Conservation (phyloP, 768 basidiomycete species). For the Chalciporus piperatus region DNA sequence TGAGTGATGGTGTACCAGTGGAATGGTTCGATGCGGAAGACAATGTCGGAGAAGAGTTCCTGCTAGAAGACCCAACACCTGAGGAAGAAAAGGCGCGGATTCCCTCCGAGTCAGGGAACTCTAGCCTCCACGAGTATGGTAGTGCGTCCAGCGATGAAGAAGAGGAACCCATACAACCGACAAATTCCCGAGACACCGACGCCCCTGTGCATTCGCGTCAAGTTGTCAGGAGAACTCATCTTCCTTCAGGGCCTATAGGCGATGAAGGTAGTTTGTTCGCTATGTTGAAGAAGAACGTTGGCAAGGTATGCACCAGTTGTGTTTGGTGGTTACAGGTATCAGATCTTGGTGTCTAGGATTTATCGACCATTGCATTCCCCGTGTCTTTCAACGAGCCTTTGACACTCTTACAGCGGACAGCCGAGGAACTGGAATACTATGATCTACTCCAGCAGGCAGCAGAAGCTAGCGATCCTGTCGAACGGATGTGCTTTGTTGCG, state of each 20-base stretch:
- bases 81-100: slow-evolving; percentile 40
- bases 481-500: slow-evolving; percentile 72
- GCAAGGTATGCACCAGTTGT: slow-evolving; percentile 53
- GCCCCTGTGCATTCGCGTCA: slow-evolving; percentile 17
- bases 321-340: not conserved
- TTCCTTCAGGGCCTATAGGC: slow-evolving; percentile 58
- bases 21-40: slow-evolving; percentile 82
- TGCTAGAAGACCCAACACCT: slow-evolving; percentile 47
- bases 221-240: slow-evolving; percentile 48
- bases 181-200: slow-evolving; percentile 4
- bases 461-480: slow-evolving; percentile 51
- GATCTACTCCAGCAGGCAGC: slow-evolving; percentile 67
- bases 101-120: slow-evolving; percentile 41
- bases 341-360: slow-evolving; percentile 48
- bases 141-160: slow-evolving; percentile 50
- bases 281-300: slow-evolving; percentile 84
- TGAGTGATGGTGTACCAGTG: slow-evolving; percentile 45
- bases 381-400: slow-evolving; percentile 90
- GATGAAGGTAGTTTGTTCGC: slow-evolving; percentile 84
- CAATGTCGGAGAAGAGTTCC: slow-evolving; percentile 49
- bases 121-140: slow-evolving; percentile 38
- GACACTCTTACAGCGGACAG: slow-evolving; percentile 74
- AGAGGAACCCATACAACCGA: slow-evolving; percentile 27
- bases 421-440: slow-evolving; percentile 83
- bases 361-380: slow-evolving; percentile 81